Percentiles rank a stretch among this genome's conserved stretches.
Conservation (phyloP, 495 filamentous ascomycete genomes). For the Penicillium canariense region DNA sequence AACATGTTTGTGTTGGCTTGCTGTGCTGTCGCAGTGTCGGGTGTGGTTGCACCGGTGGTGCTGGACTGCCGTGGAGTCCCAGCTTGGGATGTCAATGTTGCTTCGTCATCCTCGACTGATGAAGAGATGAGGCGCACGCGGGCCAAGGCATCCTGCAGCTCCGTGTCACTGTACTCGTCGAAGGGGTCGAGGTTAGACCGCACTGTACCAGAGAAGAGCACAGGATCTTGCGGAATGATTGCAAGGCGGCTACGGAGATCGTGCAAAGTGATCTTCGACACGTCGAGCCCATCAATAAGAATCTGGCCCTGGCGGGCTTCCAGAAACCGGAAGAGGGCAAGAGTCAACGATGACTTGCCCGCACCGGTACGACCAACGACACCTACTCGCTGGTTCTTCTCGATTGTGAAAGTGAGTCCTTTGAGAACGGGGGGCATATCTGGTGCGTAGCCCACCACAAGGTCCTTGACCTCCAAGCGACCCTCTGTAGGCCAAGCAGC, state of each 20-base stretch:
- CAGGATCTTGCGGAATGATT: constrained; percentile 85
- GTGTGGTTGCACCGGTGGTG: constrained; percentile 25
- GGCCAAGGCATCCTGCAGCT: constrained; percentile 70
- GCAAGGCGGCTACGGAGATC: constrained; percentile 71
- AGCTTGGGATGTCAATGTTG: constrained; percentile 33
- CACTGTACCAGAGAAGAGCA: constrained; percentile 83
- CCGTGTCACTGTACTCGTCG: constrained; percentile 64
- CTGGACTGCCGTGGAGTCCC: constrained; percentile 26
- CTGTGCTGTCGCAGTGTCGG: constrained; percentile 20
- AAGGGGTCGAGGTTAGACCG: constrained; percentile 82
- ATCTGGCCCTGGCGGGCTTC: constrained; percentile 70
- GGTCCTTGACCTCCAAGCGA: constrained; percentile 66
- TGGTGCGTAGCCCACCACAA: constrained; percentile 72
- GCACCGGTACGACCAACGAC: constrained; percentile 86
- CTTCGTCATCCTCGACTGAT: constrained; percentile 28
- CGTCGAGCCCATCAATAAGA: constrained; percentile 72
- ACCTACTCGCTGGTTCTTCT: constrained; percentile 73
- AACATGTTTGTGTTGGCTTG: constrained; percentile 63
- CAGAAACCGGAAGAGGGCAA: constrained; percentile 82
- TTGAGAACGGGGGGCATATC: constrained; percentile 76
- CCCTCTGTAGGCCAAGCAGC: constrained; percentile 81
- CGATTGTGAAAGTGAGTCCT: constrained; percentile 66
- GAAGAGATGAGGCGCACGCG: constrained; percentile 69
- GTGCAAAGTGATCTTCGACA: constrained; percentile 70
- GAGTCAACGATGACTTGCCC: constrained; percentile 80